Base-by-base conservation (phyloP, 768 basidiomycete genomes). In the Collybia sordida region DNA sequence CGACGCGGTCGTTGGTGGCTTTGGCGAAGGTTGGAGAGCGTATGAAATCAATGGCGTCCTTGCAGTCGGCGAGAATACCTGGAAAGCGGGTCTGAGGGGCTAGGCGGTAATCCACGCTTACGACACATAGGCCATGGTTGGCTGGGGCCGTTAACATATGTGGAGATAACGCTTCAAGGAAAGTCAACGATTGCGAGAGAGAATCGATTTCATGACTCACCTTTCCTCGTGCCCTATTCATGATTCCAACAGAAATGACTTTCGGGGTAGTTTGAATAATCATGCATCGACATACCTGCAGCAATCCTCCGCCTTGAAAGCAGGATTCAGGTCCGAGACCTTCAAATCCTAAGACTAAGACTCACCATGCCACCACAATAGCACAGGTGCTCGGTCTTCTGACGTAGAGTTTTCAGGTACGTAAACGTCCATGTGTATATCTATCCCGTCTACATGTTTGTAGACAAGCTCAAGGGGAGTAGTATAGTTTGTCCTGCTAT, bases 341-440 rank as follows among this genome's bases (percentile, higher is more conserved):
- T 7, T 17, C 14, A 4, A 39, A 39, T 4, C 38, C 18, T 9
- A 27, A 27, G 25, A 27, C 25, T 27, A 9, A 7, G 14, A 54
- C 58, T 48, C 28, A 65, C 70, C 71, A 52, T 71, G 70, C 69
- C 68, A 72, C 70, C 71, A 71, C 17, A 68, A 45, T 17, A 69
- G 43, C 14, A 70, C 53, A 0, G 71, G 69, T 2, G 51, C 67
- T 25, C 63, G 64, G n/a, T 50, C 55, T 18, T 57, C 56, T 49
- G 59, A 56, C 2, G 65, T 65, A 7, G 67, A 67, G 8, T 38
- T 55, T 18, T 59, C 54, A 0, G 71, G 70, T 2, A 71, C 21
- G 51, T 68, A 72, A 6, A 72, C 62, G 49, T 72, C 71, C 58
- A 72, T 64, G 11, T 22, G 46, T 11, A 71, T 62, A n/a, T 66